A percentile compares a stretch with the other conserved stretches of the same genome.
Evolutionary conservation across 2,329 filamentous ascomycete genomes (phyloP).

Genomic region (Xylariomycetidae sp.): DNA sequence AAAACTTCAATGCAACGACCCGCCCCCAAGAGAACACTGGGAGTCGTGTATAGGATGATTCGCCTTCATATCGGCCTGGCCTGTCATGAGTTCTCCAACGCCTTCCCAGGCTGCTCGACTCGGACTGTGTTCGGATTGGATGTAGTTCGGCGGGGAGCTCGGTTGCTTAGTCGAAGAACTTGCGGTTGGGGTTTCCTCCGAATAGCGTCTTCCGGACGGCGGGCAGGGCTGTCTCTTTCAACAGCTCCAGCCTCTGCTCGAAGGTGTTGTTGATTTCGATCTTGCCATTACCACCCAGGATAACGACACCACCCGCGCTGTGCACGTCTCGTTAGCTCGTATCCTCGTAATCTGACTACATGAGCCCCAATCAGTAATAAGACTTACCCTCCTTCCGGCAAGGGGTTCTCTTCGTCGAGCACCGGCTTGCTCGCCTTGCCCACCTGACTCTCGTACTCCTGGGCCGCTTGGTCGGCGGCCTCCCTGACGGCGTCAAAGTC

Average conservation of each 20-base stretch:
- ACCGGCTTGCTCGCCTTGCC: constrained; percentile 63
- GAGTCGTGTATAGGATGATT: no score
- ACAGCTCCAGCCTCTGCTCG: constrained; percentile 78
- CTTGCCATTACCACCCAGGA: constrained; percentile 80
- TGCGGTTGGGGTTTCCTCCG: constrained; percentile 90
- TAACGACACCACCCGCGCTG: constrained; percentile 76
- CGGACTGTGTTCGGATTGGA: background rate
- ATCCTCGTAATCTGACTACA: no score
- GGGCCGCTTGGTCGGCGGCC: constrained; percentile 68
- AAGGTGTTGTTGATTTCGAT: constrained; percentile 99
- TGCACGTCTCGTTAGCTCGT: constrained; percentile 10
- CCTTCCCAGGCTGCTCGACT: background rate
- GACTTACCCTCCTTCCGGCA: constrained; percentile 79
- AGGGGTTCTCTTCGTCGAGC: constrained; percentile 71
- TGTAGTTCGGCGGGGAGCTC: background rate
- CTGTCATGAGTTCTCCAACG: no score
- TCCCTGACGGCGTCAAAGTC: constrained; percentile 72
- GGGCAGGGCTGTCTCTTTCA: constrained; percentile 80
- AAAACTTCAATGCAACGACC: constrained; percentile 5
- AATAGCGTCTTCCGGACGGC: constrained; percentile 82
- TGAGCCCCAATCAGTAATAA: no score
- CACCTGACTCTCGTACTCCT: constrained; percentile 77
- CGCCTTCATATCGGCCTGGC: no score
- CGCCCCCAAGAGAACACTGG: background rate
- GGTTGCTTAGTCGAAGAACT: constrained; percentile 73